phyloP scores from a whole-genome alignment of 352 stramenopile genomes.

The Halophytophthora batemanensis region DNA sequence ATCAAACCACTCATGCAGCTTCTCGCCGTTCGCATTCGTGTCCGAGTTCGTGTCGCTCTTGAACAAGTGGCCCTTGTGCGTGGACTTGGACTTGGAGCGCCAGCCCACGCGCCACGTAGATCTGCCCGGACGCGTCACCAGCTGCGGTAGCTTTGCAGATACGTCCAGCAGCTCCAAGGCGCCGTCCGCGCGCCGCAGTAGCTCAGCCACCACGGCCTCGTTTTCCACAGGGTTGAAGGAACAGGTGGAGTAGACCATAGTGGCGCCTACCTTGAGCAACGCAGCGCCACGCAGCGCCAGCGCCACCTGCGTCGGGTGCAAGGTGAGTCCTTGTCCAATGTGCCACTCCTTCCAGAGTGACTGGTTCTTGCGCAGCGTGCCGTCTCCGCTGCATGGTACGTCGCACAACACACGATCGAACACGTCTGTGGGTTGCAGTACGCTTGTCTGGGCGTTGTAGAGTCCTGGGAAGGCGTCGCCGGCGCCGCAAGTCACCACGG shows the following conservation, averaged over 20 bases:
- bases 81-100: conserved; percentile 87
- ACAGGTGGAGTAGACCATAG: conserved; percentile 97
- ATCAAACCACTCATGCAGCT: conserved; percentile 78
- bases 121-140: conserved; percentile 52
- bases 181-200: conserved; percentile 87
- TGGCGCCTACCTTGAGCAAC: conserved; percentile 87
- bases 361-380: conserved; percentile 97
- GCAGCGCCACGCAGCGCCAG: conserved; percentile 91
- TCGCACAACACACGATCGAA: conserved; percentile 99
- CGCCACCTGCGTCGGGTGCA: conserved; percentile 93
- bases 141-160: conserved; percentile 47
- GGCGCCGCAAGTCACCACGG: conserved; percentile 92
- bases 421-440: conserved; percentile 65
- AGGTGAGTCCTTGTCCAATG: conserved; percentile 84
- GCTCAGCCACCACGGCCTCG: conserved; percentile 96
- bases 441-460: conserved; percentile 36
- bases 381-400: conserved; percentile 98
- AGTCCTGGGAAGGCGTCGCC: conserved; percentile 93
- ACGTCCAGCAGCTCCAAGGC: conserved; percentile 91
- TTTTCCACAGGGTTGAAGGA: conserved; percentile 99
- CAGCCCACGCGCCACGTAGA: conserved; percentile 74
- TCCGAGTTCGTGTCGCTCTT: conserved; percentile 24
- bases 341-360: conserved; percentile 94
- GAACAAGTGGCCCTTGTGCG: conserved; percentile 75
- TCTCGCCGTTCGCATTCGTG: conserved; percentile 5